Base-by-base conservation (phyloP, 257 asterid species). In the Paraleonurus japonicus region DNA sequence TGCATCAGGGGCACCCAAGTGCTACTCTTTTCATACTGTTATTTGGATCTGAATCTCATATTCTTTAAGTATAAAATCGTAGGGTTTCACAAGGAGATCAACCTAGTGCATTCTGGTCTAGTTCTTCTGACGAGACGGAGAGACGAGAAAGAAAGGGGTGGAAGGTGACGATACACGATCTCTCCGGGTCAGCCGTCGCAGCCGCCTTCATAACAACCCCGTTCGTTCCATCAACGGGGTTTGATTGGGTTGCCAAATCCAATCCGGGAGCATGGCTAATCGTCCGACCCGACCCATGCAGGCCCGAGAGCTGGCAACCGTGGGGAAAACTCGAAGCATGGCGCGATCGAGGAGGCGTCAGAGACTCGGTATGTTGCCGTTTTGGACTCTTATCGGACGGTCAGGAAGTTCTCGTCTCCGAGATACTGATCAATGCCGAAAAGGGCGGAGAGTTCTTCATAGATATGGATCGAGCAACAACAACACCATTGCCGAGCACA, bases 281-380 rank as follows among this genome's bases (percentile, higher is more conserved):
- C 0, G 90, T 84, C 73, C 85, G 85, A 2, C 94, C 91, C 8
- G 94, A 89, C 67, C 75, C 87, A 27, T 82, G 83, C 84, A 72
- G 88, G 67, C 76, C 88, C 0, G 90, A 81, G 65, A 81, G 92
- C 79, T 87, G 92, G 96, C 94, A 82, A 57, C 96, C 94, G 11
- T 89, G 96, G 96, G 96, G 96, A 69, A 89, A 87, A 74, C 94
- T 89, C 6, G 94, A 89, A 71, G 96, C 93, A 4, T 89, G 96
- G 96, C 90, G 93, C 4, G 91, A 89, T 47, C 48, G 62, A 58
- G 85, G 88, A 60, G 92, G 94, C 61, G 50, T 82, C 10, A 63
- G 80, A 70, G 94, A 89, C 48, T 84, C 79, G 50, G 53, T 89
- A 7, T 84, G 82, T 84, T 85, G 83, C 78, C 87, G 92, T 9